These are phyloP conservation scores for Hymenochaete sp. DNA, from an alignment of 1,284 basidiomycete genomes.

Conservation along the genomic window DNA sequence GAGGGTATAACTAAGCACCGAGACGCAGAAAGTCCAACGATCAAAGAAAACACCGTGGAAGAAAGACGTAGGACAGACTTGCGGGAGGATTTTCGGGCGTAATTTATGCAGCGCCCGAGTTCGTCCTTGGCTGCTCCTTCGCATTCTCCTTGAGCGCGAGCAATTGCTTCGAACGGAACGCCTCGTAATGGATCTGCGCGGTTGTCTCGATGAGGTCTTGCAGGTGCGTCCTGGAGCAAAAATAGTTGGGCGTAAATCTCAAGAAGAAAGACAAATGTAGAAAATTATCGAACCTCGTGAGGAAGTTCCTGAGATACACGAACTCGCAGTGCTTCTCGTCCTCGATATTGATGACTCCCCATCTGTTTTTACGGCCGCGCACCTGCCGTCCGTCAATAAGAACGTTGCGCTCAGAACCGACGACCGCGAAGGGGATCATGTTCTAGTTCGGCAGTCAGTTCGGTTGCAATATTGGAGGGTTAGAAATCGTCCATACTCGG, in stretches of 20 bases:
- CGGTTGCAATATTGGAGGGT: conserved; percentile 5
- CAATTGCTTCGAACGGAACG: conserved; percentile 96
- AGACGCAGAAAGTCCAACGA: not conserved
- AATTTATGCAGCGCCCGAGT: too few relatives aligned
- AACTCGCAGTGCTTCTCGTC: conserved; percentile 98
- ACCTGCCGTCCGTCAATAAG: conserved; percentile 95
- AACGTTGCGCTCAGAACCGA: conserved; percentile 91
- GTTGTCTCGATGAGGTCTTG: conserved; percentile 99
- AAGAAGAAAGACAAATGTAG: conserved; percentile 2
- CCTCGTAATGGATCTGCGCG: conserved; percentile 98
- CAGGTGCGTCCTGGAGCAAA: conserved; percentile 69
- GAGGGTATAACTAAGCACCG: not conserved
- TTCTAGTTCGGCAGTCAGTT: conserved; percentile 37
- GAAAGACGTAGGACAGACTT: conserved; percentile 6
- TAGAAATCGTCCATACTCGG: conserved; percentile 48
- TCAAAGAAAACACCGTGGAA: conserved; percentile 1
- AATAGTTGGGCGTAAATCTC: not conserved
- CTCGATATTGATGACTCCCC: conserved; percentile 98
- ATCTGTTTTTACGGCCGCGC: conserved; percentile 92
- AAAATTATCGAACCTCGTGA: conserved; percentile 57
- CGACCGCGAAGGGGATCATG: conserved; percentile 94
- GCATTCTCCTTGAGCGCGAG: conserved; percentile 85
- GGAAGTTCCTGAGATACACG: conserved; percentile 93
- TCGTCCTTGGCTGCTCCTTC: conserved; percentile 28
- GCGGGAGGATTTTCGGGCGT: too few relatives aligned